Evolutionary conservation across 805 yeast species (phyloP).

Genomic region (Ascoidea asiatica): DNA sequence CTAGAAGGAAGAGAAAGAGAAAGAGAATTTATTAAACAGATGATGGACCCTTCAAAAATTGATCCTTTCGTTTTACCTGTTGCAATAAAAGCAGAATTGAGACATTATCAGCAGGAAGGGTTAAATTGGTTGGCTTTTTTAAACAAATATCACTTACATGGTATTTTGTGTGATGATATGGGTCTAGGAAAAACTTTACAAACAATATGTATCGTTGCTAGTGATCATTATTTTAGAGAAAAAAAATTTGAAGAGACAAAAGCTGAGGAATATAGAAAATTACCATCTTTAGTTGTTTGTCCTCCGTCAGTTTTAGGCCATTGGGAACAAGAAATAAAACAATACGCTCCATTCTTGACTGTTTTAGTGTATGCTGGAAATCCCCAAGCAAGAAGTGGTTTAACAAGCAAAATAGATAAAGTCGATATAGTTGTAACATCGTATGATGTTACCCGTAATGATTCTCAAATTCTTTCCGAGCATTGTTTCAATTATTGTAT

Average conservation of each 20-base stretch:
- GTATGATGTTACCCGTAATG: slow-evolving; percentile 93
- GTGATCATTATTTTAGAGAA: slow-evolving; percentile 82
- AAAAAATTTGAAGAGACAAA: slow-evolving; percentile 49
- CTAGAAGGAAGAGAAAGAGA: slow-evolving; percentile 85
- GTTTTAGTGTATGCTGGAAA: slow-evolving; percentile 89
- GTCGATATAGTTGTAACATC: slow-evolving; percentile 90
- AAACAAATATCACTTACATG: slow-evolving; percentile 90
- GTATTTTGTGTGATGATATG: slow-evolving; percentile 98
- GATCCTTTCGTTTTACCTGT: slow-evolving; percentile 83
- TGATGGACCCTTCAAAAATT: slow-evolving; percentile 94
- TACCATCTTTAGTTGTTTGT: slow-evolving; percentile 82
- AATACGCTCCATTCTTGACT: slow-evolving; percentile 77
- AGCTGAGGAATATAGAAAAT: slow-evolving; percentile 50
- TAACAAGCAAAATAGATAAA: slow-evolving; percentile 35
- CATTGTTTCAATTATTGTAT: slow-evolving; percentile 87
- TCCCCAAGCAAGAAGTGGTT: slow-evolving; percentile 52
- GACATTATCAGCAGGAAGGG: slow-evolving; percentile 97
- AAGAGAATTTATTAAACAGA: slow-evolving; percentile 87
- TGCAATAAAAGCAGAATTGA: slow-evolving; percentile 78
- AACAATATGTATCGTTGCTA: slow-evolving; percentile 91
- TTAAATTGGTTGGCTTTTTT: slow-evolving; percentile 95
- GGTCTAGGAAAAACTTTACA: slow-evolving; percentile 96
- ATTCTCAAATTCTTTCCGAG: slow-evolving; percentile 44
- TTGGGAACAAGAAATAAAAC: slow-evolving; percentile 92
- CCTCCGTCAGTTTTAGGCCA: slow-evolving; percentile 98